A percentile compares a stretch with the other conserved stretches of the same genome.
Conservation (phyloP, 257 asterid species). For the Orobanche coerulescens region DNA sequence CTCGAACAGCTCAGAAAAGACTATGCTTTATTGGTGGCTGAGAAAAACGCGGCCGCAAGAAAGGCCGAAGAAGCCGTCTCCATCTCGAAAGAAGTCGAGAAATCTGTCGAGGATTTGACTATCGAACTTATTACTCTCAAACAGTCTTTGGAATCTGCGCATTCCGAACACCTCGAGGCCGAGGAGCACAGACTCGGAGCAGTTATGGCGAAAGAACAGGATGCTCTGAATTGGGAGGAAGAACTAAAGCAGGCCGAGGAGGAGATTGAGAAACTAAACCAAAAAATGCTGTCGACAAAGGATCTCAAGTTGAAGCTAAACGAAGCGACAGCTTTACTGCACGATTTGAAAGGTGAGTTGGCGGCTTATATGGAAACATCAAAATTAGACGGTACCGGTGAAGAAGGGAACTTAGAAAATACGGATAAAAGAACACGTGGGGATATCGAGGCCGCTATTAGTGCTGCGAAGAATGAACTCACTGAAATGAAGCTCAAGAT, state of each 20-base stretch:
- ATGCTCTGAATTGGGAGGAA: slow-evolving; percentile 62
- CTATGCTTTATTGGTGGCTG: slow-evolving; percentile 37
- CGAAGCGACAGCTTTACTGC: slow-evolving; percentile 41
- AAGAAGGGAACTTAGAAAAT: slow-evolving; percentile 26
- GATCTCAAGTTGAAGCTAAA: slow-evolving; percentile 55
- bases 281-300: slow-evolving; percentile 41
- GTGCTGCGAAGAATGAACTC: slow-evolving; percentile 59
- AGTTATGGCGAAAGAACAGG: slow-evolving; percentile 69
- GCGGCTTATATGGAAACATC: slow-evolving; percentile 89
- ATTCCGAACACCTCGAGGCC: slow-evolving; percentile 71
- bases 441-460: slow-evolving; percentile 46
- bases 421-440: slow-evolving; percentile 46
- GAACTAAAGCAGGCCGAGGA: slow-evolving; percentile 63
- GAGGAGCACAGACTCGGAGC: slow-evolving; percentile 79
- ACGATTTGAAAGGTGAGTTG: slow-evolving; percentile 54
- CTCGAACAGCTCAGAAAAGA: slow-evolving; percentile 53
- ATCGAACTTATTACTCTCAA: slow-evolving; percentile 64
- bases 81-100: slow-evolving; percentile 54
- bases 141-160: slow-evolving; percentile 71
- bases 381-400: slow-evolving; percentile 28
- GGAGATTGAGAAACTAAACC: slow-evolving; percentile 54
- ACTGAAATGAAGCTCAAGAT: slow-evolving; percentile 52
- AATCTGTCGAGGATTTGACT: slow-evolving; percentile 63
- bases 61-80: slow-evolving; percentile 57
- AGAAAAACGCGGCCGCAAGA: slow-evolving; percentile 54